Evolutionary conservation across 2,329 filamentous ascomycete genomes (phyloP), one percentile per base, ranked within the genome.

Genomic region (Colletotrichum tofieldiae): DNA sequence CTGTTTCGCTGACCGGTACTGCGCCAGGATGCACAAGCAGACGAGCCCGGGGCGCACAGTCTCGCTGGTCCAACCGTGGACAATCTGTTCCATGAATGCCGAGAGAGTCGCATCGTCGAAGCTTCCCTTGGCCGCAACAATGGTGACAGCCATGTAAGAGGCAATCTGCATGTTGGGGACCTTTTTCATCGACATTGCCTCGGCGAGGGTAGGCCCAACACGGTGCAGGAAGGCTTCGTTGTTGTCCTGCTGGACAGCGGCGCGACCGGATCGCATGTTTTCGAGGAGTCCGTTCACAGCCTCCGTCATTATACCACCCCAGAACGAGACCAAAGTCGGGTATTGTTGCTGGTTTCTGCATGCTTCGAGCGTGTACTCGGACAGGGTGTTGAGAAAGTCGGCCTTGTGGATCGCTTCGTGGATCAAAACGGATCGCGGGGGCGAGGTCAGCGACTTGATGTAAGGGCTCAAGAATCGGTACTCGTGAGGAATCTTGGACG

Each of bases 401-500:
- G 91, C 88, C 73, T 95, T 95, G 77, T 93, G 93, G 41, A 92
- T 92, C 51, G 95, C 93, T 74, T 94, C 93, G 79, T 96, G 93
- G 18, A 98, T 93, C 62, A 99, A 88, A 8, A 94, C 90, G 76
- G 94, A 91, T 76, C 95, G 90, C 7, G 96, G 94, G 11, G 94
- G 94, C 45, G 89, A 89, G 54, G 93, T 92, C 62, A 94, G 86
- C 16, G 93, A 93, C 73, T 92, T 91, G 75, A 96, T 91, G 82
- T 98, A 98, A 5, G 96, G 96, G 72, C 92, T 89, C 69, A 99
- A 88, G 80, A 98, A 98, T 75, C 92, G 92, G 81, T 96, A 95
- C 47, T 93, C 90, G 51, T 89, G 85, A 0, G 95, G 92, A 11
- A 98, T 86, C 61, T 87, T 90, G n/a, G 86, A 80, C 0, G 96